Percentiles rank a stretch among this genome's conserved stretches.
phyloP scores from a whole-genome alignment of 495 filamentous ascomycete species.

The Xylaria curta region DNA sequence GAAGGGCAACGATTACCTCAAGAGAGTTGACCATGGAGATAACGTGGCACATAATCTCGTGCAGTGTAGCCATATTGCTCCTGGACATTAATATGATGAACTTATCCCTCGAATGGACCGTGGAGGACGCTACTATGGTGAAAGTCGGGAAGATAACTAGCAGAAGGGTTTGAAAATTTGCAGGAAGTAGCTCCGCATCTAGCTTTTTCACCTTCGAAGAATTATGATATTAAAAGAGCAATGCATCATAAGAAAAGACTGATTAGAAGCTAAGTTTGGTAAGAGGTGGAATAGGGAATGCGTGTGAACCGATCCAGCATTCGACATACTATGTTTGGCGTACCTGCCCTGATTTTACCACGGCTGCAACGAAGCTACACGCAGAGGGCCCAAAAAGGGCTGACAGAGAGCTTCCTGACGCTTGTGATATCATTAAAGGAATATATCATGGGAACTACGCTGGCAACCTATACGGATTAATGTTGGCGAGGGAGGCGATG shows the following conservation, averaged over 20 bases:
- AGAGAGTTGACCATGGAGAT: neutral
- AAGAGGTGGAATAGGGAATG: neutral
- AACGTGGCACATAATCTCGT: neutral
- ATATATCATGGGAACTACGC: neutral
- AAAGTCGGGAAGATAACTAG: neutral
- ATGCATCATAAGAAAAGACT: neutral
- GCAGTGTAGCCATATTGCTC: neutral
- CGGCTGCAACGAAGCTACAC: neutral
- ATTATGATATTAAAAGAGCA: neutral
- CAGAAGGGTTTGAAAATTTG: neutral
- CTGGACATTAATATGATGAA: neutral
- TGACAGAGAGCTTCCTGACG: neutral
- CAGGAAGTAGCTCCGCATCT: neutral
- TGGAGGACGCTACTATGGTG: neutral
- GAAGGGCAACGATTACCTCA: neutral
- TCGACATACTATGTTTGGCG: neutral
- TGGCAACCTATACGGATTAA: neutral
- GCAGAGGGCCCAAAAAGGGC: neutral
- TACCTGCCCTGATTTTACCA: neutral
- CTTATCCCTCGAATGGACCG: neutral
- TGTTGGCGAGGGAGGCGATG: neutral
- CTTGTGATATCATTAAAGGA: neutral
- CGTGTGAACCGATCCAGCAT: neutral
- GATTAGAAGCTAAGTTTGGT: neutral
- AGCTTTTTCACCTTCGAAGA: neutral